These are phyloP conservation scores for Marasmius tenuissimus DNA, from an alignment of 1,284 basidiomycete genomes.

Conservation along the genomic window DNA sequence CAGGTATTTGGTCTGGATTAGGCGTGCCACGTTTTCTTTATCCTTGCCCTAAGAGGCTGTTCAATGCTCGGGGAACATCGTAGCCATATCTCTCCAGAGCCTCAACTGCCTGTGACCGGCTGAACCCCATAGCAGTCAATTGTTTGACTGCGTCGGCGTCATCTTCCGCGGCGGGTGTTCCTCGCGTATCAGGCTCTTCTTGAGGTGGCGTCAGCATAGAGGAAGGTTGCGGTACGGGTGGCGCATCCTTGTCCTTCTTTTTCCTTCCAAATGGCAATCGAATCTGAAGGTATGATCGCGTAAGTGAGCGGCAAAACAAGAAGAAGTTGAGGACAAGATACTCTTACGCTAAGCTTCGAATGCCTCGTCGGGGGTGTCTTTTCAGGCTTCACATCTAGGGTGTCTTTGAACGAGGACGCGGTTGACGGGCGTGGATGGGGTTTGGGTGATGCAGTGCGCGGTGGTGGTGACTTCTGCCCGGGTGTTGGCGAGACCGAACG, in stretches of 20 bases:
- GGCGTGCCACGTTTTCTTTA: not conserved
- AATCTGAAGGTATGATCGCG: conserved; percentile 43
- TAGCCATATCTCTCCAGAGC: conserved; percentile 78
- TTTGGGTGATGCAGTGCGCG: conserved; percentile 54
- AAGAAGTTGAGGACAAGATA: conserved; percentile 1
- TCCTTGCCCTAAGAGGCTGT: conserved; percentile 55
- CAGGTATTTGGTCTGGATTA: too few species aligned
- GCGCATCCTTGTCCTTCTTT: conserved; percentile 61
- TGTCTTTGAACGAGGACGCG: conserved; percentile 57
- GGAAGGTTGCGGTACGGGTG: conserved; percentile 43
- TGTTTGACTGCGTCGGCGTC: conserved; percentile 79
- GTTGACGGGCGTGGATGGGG: conserved; percentile 25
- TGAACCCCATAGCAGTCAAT: conserved; percentile 82
- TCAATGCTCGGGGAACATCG: conserved; percentile 72
- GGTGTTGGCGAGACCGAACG: conserved; percentile 33
- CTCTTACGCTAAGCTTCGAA: conserved; percentile 74
- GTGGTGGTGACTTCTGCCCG: conserved; percentile 44
- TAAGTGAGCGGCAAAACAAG: conserved; percentile 1
- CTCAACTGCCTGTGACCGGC: conserved; percentile 69
- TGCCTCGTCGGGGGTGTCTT: conserved; percentile 48
- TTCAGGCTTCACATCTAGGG: conserved; percentile 49
- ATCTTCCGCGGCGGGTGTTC: conserved; percentile 63
- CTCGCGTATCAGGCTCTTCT: conserved; percentile 44
- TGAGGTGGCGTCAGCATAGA: conserved; percentile 44
- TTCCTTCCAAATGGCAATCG: conserved; percentile 76